Evolutionary conservation across 2,329 filamentous ascomycete species (phyloP), one percentile per base, ranked within the genome.

Genomic region (Stagonosporopsis chrysanthemi): DNA sequence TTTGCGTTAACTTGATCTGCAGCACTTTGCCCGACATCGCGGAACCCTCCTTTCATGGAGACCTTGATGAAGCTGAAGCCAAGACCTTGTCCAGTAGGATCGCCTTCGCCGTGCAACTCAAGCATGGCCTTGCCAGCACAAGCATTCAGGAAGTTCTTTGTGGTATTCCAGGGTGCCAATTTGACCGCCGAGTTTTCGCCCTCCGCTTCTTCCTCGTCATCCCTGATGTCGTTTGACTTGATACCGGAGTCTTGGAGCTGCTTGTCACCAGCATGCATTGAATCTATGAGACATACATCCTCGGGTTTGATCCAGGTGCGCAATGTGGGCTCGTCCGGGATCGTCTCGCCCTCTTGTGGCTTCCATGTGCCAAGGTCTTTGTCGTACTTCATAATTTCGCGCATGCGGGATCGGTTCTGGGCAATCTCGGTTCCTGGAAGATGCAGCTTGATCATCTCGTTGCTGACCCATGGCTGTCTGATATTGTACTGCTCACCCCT

Each of bases 11-110:
- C 87, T 74, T 93, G 91, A 60, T 93, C 90, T 69, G 92, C 90
- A 60, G 93, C 91, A 70, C 91, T 93, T 75, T 97, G 92, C 19
- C 92, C 92, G 24, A 96, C 86, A 19, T 92, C 90, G 71, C 93
- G 91, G 76, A 97, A 99, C 0, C 95, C 95, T 60, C 95, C 95
- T 78, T 99, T 99, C 95, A 99, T 99, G 1, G 92, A 96, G 0
- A 93, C 97, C 72, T 95, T 92, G 75, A 99, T 93, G 76, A 99
- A 97, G 74, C 91, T 97, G 80, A 98, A 97, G 2, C 91, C 95
- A 58, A 97, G 88, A 2, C 95, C 95, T 68, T 93, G 90, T 23
- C 92, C 92, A 0, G 94, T 97, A 3, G 95, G 95, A 72, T 99
- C 95, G 53, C 95, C 95, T 64, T 96, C 91, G 19, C 95, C 95